Conservation (phyloP, 2,329 filamentous ascomycete genomes). For the Cucurbitaria berberidis region DNA sequence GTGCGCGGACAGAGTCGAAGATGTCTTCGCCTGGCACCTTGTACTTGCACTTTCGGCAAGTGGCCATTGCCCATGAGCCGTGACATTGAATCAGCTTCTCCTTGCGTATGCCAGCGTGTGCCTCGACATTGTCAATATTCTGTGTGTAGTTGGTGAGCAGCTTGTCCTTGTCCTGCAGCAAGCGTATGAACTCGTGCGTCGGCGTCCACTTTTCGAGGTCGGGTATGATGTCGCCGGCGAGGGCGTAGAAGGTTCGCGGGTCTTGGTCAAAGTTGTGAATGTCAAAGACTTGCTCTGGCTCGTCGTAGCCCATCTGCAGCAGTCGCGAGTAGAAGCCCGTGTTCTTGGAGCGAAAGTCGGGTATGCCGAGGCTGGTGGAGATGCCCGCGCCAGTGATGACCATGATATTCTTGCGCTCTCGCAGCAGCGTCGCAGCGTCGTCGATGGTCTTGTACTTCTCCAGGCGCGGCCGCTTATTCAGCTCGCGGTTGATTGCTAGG, state of each 20-base stretch:
- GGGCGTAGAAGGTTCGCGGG: constrained; percentile 85
- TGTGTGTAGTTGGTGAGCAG: constrained; percentile 97
- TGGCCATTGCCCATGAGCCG: constrained; percentile 91
- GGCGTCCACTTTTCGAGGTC: constrained; percentile 81
- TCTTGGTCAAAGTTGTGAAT: constrained; percentile 85
- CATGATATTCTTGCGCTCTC: constrained; percentile 80
- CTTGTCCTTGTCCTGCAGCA: constrained; percentile 86
- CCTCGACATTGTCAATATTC: constrained; percentile 97
- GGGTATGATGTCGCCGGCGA: constrained; percentile 90
- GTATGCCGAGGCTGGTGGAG: constrained; percentile 94
- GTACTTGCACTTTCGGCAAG: constrained; percentile 81
- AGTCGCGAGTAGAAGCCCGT: constrained; percentile 90
- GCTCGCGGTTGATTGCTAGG: constrained; percentile 78
- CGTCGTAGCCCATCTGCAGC: constrained; percentile 74
- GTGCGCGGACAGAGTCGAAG: constrained; percentile 77
- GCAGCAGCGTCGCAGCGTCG: constrained; percentile 80
- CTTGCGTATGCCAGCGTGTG: constrained; percentile 78
- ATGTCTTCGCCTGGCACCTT: constrained; percentile 77
- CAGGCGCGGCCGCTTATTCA: constrained; percentile 82
- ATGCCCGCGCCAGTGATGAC: constrained; percentile 96
- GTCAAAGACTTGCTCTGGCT: constrained; percentile 96
- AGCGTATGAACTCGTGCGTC: constrained; percentile 90
- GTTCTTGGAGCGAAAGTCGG: constrained; percentile 93
- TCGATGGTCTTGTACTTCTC: constrained; percentile 81
- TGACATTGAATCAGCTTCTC: constrained; percentile 95